Evolutionary conservation across 2,329 filamentous ascomycete species (phyloP).

Genomic region (Xylariaceae sp.): DNA sequence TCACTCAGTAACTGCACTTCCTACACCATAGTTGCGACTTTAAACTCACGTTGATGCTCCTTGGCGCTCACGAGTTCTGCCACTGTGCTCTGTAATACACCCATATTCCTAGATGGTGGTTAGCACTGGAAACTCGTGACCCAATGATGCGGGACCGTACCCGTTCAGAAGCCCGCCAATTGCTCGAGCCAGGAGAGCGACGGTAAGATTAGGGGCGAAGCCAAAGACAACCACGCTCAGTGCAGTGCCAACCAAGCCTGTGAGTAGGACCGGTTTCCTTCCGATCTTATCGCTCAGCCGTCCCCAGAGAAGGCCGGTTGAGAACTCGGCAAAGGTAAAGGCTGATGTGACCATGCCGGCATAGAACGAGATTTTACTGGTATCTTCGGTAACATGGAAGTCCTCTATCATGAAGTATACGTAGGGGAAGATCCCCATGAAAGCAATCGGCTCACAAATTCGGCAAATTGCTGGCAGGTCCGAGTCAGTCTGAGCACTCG

Average conservation of each 20-base stretch:
- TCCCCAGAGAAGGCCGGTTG: conserved; percentile 91
- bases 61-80: conserved; percentile 92
- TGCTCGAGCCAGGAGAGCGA: conserved; percentile 86
- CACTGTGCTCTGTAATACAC: conserved; percentile 92
- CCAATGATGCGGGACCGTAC: conserved; percentile 52
- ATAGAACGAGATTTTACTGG: conserved; percentile 85
- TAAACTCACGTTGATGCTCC: conserved; percentile 81
- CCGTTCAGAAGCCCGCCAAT: conserved; percentile 92
- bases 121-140: conserved; percentile 34
- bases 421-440: conserved; percentile 99
- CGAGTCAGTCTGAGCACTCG: conserved; percentile 12
- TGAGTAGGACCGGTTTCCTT: conserved; percentile 89
- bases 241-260: conserved; percentile 88
- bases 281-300: conserved; percentile 89
- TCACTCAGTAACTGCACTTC: conserved; percentile 38
- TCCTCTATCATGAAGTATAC: conserved; percentile 97
- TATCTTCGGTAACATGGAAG: conserved; percentile 82
- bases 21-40: background rate
- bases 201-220: conserved; percentile 80
- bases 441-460: conserved; percentile 97
- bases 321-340: conserved; percentile 95
- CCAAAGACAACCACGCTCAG: conserved; percentile 93
- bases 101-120: conserved; percentile 74
- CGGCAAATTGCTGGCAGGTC: conserved; percentile 76
- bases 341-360: conserved; percentile 95